phyloP scores from a whole-genome alignment of 805 yeast species.

The Saturnispora zaruensis region DNA sequence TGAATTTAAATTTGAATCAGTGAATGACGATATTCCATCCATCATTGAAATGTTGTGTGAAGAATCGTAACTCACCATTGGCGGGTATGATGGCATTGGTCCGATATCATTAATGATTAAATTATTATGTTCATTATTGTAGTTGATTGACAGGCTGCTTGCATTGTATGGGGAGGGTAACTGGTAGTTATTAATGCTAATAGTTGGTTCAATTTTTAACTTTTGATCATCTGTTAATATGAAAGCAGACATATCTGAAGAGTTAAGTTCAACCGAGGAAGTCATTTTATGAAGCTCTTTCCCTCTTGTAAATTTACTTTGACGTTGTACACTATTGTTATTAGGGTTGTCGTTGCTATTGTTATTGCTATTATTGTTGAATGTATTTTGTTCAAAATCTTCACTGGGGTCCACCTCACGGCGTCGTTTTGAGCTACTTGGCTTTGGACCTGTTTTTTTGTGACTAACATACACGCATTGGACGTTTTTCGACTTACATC shows the following conservation, averaged over 20 bases:
- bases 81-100: conserved; percentile 8
- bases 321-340: neutral
- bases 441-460: conserved; percentile 29
- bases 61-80: conserved; percentile 5
- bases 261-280: neutral
- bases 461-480: conserved; percentile 23
- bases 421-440: conserved; percentile 3
- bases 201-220: neutral
- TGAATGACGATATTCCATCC: neutral
- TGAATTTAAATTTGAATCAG: neutral
- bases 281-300: neutral
- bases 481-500: conserved; percentile 17
- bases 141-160: neutral
- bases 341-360: neutral
- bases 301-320: neutral
- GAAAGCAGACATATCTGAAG: conserved; percentile 3
- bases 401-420: neutral
- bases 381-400: neutral
- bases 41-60: neutral
- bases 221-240: conserved; percentile 3
- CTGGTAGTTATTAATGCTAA: neutral
- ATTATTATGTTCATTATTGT: neutral
- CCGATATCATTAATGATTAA: conserved; percentile 1
- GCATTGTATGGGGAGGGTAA: neutral
- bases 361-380: neutral